Conservation (phyloP, 169 alveolate genomes). For the Perkinsus olseni region DNA sequence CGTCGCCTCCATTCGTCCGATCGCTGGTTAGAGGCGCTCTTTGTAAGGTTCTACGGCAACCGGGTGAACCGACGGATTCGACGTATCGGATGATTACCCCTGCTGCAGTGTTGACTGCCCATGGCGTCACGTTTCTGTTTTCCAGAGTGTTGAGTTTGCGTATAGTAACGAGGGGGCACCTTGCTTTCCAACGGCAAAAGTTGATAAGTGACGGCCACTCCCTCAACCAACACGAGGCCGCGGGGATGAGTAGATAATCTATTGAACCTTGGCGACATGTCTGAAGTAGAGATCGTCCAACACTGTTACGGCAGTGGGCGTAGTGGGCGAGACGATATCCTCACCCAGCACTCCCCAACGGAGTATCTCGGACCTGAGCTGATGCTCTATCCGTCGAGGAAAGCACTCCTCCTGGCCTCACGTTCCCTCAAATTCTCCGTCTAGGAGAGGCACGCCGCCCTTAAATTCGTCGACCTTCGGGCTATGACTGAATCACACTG, state of each 20-base stretch:
- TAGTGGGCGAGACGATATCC: background rate
- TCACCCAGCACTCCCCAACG: background rate
- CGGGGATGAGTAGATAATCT: background rate
- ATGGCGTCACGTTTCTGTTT: background rate
- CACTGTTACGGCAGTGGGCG: background rate
- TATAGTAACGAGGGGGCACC: no score
- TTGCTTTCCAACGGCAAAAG: no score
- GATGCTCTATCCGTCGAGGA: background rate
- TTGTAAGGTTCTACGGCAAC: background rate
- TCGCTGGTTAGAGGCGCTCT: background rate
- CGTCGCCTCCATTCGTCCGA: background rate
- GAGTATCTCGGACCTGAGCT: background rate
- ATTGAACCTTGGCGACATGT: background rate
- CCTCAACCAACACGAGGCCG: no score
- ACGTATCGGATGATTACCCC: background rate
- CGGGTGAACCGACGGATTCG: background rate
- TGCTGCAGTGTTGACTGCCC: background rate
- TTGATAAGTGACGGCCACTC: no score
- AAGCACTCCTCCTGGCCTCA: background rate
- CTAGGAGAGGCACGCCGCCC: background rate
- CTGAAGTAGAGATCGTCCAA: background rate
- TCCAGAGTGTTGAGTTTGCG: background rate
- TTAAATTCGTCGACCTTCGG: background rate
- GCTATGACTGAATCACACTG: background rate
- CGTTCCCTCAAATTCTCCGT: background rate